Evolutionary conservation across 192 early-diverging fungal genomes (phyloP), one percentile per base, ranked within the genome.

Genomic region (Umbelopsis sp.): DNA sequence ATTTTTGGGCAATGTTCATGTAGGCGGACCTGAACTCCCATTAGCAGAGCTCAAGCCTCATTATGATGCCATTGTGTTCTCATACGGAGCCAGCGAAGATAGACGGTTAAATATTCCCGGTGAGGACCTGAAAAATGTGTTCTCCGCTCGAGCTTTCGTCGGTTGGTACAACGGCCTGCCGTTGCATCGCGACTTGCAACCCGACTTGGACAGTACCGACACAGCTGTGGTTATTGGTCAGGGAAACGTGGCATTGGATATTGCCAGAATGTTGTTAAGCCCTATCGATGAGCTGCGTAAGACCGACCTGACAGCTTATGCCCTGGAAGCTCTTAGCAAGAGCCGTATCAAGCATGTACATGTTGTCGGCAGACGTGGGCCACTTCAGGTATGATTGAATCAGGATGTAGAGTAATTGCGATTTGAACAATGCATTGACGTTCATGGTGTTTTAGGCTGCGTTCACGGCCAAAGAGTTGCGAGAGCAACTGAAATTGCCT

Each of bases 121-220:
- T 35, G 94, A 97, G 66, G 78, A 92, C 52, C 74, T 78, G 0
- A 78, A 73, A 21, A 91, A 91, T 37, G 88, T 94, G 1, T 78
- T 91, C 50, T 86, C 93, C 7, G 93, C 95, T 4, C 79, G 94
- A n/a, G 80, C 80, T 4, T 93, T 98, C 83, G 97, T 98, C 4
- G 90, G 90, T 22, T 99, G 96, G 92, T 97, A 98, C 72, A 99
- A 99, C 76, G 97, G 97, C 0, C 69, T 89, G 20, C 94, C 93
- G 0, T 86, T 85, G 15, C 85, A 87, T 41, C 84, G 85, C 53
- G 69, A 87, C 46, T 70, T 94, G 48, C 33, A 81, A 6, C 68
- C 85, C 5, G 91, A 94, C 74, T 77, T 96, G 33, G 68, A 78
- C 20, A 72, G 69, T 7, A 84, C 83, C 0, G 95, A 97, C 53